These are phyloP conservation scores for Acidomyces sp. DNA, from an alignment of 495 filamentous ascomycete species.

Conservation along the genomic window DNA sequence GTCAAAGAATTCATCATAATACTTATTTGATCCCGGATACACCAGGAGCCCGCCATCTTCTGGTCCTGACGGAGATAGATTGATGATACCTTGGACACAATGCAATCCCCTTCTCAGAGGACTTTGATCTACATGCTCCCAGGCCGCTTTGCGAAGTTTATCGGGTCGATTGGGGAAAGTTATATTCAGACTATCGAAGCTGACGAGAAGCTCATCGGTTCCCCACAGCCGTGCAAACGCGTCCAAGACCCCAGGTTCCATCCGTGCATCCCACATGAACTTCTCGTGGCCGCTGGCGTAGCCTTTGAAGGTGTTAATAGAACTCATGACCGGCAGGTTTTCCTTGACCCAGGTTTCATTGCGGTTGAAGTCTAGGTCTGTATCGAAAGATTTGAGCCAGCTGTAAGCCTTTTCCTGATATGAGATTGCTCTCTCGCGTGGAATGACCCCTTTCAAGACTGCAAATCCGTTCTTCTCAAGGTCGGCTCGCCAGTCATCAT, in stretches of 20 bases:
- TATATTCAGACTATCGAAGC: slow-evolving; percentile 33
- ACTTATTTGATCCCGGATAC: too few relatives aligned
- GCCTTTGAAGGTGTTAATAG: slow-evolving; percentile 33
- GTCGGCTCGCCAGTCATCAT: slow-evolving; percentile 34
- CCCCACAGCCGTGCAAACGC: slow-evolving; percentile 32
- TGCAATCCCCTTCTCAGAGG: too few relatives aligned
- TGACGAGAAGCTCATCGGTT: slow-evolving; percentile 29
- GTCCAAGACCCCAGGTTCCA: slow-evolving; percentile 30
- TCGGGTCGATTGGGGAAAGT: too few relatives aligned
- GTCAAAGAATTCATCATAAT: too few relatives aligned
- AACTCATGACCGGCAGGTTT: slow-evolving; percentile 29
- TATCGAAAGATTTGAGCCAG: slow-evolving; percentile 31
- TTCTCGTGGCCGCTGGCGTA: slow-evolving; percentile 33
- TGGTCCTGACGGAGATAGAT: too few relatives aligned
- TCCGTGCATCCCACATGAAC: slow-evolving; percentile 36
- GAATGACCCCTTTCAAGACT: slow-evolving; percentile 26
- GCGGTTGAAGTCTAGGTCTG: slow-evolving; percentile 30
- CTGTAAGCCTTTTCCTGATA: slow-evolving; percentile 28
- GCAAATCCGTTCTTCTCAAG: slow-evolving; percentile 28
- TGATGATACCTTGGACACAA: too few relatives aligned
- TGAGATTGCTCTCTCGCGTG: slow-evolving; percentile 23
- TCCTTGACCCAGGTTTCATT: slow-evolving; percentile 30
- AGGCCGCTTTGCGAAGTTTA: too few relatives aligned
- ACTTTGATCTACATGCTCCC: too few relatives aligned
- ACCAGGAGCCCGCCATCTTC: too few relatives aligned